phyloP scores from a whole-genome alignment of 2,329 filamentous ascomycete genomes.

The Teratosphaeria destructans region DNA sequence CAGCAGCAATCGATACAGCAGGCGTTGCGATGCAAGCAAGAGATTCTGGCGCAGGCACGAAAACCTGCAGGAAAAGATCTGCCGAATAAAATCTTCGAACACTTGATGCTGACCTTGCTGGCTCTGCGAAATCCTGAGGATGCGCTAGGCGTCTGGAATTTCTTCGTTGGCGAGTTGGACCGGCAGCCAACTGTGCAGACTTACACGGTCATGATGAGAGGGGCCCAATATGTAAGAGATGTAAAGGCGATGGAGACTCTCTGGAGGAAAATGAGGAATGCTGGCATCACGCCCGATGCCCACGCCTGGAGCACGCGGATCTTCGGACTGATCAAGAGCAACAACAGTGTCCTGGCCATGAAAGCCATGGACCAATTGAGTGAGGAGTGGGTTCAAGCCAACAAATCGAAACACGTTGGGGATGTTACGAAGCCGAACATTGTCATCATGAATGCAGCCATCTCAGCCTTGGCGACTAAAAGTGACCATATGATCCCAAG shows the following conservation, averaged over 20 bases:
- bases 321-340: conserved; percentile 50
- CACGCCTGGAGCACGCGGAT: conserved; percentile 62
- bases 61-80: conserved; percentile 6
- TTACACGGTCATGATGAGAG: conserved; percentile 64
- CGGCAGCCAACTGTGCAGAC: conserved; percentile 52
- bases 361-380: conserved; percentile 57
- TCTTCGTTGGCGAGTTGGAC: conserved; percentile 41
- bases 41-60: conserved; percentile 5
- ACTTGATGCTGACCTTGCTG: conserved; percentile 40
- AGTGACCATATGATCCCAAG: conserved; percentile 41
- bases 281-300: conserved; percentile 51
- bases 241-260: conserved; percentile 50
- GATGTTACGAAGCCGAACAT: conserved; percentile 49
- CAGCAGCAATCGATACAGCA: conserved; percentile 10
- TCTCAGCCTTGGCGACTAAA: conserved; percentile 50
- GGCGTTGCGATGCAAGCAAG: conserved; percentile 11
- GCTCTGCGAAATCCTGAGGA: conserved; percentile 30
- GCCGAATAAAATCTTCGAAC: conserved; percentile 23
- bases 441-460: conserved; percentile 57
- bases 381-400: conserved; percentile 40
- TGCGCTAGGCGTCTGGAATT: conserved; percentile 48
- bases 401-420: conserved; percentile 20
- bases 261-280: conserved; percentile 53
- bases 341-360: conserved; percentile 47
- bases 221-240: conserved; percentile 54